Evolutionary conservation across 1,284 basidiomycete genomes (phyloP), one percentile per base, ranked within the genome.

Genomic region (Ceratobasidium sp.): DNA sequence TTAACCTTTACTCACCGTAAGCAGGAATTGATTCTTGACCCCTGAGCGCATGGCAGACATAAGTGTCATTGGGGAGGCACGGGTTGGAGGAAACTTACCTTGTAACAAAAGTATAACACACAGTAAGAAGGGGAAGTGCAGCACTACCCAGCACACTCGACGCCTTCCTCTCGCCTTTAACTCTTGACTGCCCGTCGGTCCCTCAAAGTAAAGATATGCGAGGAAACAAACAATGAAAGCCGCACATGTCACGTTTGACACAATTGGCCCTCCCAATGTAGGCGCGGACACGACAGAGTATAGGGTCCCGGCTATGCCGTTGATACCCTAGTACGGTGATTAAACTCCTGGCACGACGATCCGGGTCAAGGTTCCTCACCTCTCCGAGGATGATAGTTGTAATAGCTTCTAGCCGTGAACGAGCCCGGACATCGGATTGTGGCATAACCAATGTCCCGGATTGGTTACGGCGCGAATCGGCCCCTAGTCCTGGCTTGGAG

Each of bases 121-220:
- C 1, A 60, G 38, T 6, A 73, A 46, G 27, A 60, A 48, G 6
- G 69, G 55, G 20, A 73, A 46, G 44, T 73, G 55, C 18, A 73
- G 16, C 55, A 73, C 14, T 16, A 73, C 23, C 69, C 69, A 73
- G 18, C 7, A 48, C 30, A 57, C 44, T 46, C 20, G 38, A 18
- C 69, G 69, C 3, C 16, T 23, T 1, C 55, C 38, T n/a, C n/a
- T 20, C 3, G 2, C 54, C 27, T 62, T 59, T 16, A 57, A 41
- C 8, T 44, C 55, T 38, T 38, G 54, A 23, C 10, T n/a, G 1
- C 38, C 38, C 2, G 54, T 57, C 10, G 69, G 57, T 16, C 69
- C 55, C 44, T 73, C 69, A n/a, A 73, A 73, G 33, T 73, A 73
- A 18, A 73, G n/a, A 23, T 73, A 73, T 27, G 69, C 55, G 2